A percentile compares a stretch with the other conserved stretches of the same genome.
phyloP scores from a whole-genome alignment of 2,329 filamentous ascomycete species.

The Atkinsonella hypoxylon region DNA sequence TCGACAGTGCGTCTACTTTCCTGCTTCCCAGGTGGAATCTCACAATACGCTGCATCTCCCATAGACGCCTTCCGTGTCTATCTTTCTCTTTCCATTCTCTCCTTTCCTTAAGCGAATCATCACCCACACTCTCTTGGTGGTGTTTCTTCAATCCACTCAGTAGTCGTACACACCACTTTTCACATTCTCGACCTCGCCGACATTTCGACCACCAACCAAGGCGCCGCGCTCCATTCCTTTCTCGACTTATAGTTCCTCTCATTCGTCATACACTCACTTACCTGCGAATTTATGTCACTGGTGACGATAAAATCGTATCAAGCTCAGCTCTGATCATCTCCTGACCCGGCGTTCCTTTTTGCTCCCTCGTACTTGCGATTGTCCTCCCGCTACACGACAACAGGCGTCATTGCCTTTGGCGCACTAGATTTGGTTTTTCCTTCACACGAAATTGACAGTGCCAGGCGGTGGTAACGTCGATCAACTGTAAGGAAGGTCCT shows the following conservation, averaged over 20 bases:
- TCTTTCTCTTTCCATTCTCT: background rate
- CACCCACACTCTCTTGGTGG: background rate
- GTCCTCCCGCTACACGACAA: no score
- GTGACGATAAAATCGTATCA: conserved; percentile 3
- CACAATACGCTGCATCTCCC: no score
- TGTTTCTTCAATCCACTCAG: background rate
- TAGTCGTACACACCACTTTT: conserved; percentile 2
- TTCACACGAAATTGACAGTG: no score
- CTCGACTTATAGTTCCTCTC: background rate
- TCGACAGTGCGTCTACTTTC: background rate
- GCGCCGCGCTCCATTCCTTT: conserved; percentile 4
- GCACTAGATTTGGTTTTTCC: no score
- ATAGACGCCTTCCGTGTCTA: background rate
- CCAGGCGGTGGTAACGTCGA: no score
- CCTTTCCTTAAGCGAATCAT: background rate
- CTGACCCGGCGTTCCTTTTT: background rate
- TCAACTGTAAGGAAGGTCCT: no score
- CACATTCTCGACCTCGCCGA: conserved; percentile 5
- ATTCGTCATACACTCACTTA: background rate
- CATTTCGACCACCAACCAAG: background rate
- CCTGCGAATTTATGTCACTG: conserved; percentile 3
- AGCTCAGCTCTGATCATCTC: background rate
- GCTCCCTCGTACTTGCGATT: background rate
- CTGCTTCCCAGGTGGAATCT: background rate
- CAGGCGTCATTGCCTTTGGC: no score